Percentiles rank a stretch among this genome's conserved stretches.
These are phyloP conservation scores for Coniferiporia sulphurascens DNA, from an alignment of 1,284 basidiomycete species.

Conservation along the genomic window DNA sequence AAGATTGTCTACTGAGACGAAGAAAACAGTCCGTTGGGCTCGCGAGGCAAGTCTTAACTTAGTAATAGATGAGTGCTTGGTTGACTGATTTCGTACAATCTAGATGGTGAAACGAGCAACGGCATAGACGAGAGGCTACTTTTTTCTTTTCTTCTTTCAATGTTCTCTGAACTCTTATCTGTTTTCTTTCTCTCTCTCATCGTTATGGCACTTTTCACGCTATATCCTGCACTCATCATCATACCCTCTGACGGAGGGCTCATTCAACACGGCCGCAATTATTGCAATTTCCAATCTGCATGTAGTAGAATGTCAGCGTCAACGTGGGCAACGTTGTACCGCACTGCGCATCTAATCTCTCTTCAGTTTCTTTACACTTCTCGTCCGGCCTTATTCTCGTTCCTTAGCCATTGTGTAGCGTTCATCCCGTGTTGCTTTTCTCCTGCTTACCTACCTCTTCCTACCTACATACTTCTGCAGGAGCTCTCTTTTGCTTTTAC, in stretches of 20 bases:
- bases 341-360: neutral
- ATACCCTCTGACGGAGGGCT: constrained; percentile 20
- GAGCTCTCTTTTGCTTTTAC: neutral
- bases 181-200: constrained; percentile 17
- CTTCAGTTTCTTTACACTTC: neutral
- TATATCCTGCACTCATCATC: constrained; percentile 25
- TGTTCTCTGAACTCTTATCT: neutral
- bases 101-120: constrained; percentile 71
- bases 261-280: constrained; percentile 16
- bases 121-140: constrained; percentile 38
- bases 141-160: constrained; percentile 19
- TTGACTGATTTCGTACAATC: constrained; percentile 4
- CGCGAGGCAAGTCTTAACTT: constrained; percentile 55
- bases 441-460: neutral
- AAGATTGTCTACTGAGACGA: constrained; percentile 64
- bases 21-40: constrained; percentile 79
- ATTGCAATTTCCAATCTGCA: constrained; percentile 11
- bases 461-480: neutral
- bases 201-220: constrained; percentile 16
- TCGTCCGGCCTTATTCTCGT: neutral
- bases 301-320: constrained; percentile 19
- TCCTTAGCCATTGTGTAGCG: neutral
- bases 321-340: constrained; percentile 4
- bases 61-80: neutral
- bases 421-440: neutral